phyloP scores from a whole-genome alignment of 495 filamentous ascomycete genomes.

The Hypomontagnella submonticulosa region DNA sequence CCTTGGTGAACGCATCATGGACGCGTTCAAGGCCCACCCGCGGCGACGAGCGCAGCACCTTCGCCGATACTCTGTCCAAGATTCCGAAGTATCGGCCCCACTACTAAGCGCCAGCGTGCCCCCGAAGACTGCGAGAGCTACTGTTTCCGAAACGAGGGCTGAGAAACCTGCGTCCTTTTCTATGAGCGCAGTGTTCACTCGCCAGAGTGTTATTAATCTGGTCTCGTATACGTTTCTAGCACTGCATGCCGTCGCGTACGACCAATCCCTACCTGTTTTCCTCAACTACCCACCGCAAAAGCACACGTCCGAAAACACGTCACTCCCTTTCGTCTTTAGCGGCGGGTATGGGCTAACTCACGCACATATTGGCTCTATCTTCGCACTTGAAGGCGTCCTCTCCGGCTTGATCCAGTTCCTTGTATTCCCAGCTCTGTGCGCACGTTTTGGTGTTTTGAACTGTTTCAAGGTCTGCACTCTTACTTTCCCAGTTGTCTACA shows the following conservation, averaged over 20 bases:
- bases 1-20: slow-evolving; percentile 67
- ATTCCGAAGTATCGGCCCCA: slow-evolving; percentile 57
- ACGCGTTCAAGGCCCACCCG: slow-evolving; percentile 48
- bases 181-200: slow-evolving; percentile 75
- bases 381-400: slow-evolving; percentile 76
- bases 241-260: slow-evolving; percentile 79
- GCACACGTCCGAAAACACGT: slow-evolving; percentile 64
- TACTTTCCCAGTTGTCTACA: slow-evolving; percentile 76
- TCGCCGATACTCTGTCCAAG: slow-evolving; percentile 55
- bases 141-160: slow-evolving; percentile 19
- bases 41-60: slow-evolving; percentile 43
- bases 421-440: slow-evolving; percentile 76
- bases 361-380: slow-evolving; percentile 78
- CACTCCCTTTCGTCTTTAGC: slow-evolving; percentile 79
- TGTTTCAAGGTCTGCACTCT: slow-evolving; percentile 70
- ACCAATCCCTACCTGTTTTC: slow-evolving; percentile 84
- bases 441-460: slow-evolving; percentile 73
- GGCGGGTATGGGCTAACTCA: slow-evolving; percentile 81
- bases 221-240: slow-evolving; percentile 79
- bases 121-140: slow-evolving; percentile 46
- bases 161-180: slow-evolving; percentile 55
- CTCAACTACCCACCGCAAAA: slow-evolving; percentile 74
- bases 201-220: slow-evolving; percentile 80
- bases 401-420: slow-evolving; percentile 83
- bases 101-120: slow-evolving; percentile 48